phyloP scores from a whole-genome alignment of 2,329 filamentous ascomycete species.

The Monosporascus sp. region DNA sequence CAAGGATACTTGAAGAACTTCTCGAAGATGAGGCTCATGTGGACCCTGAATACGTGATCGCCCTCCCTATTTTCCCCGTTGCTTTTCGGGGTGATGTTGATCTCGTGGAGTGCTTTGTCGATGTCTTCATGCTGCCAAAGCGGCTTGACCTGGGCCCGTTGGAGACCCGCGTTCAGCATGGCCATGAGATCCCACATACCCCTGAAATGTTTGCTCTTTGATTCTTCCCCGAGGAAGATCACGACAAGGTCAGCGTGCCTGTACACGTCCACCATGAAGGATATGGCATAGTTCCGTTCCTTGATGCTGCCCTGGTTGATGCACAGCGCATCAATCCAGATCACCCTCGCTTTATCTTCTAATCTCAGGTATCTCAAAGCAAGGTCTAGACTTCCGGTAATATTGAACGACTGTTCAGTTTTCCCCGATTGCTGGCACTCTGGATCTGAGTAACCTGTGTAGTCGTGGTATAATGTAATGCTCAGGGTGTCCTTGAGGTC shows the following conservation, averaged over 20 bases:
- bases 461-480: constrained; percentile 1
- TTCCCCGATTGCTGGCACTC: background rate
- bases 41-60: background rate
- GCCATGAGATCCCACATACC: constrained; percentile 2
- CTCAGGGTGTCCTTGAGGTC: background rate
- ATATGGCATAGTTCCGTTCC: constrained; percentile 3
- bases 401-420: constrained; percentile 1
- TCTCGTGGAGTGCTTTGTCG: background rate
- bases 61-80: background rate
- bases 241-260: background rate
- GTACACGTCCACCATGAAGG: constrained; percentile 2
- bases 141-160: background rate
- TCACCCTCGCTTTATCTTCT: background rate
- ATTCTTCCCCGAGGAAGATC: constrained; percentile 1
- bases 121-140: constrained; percentile 1
- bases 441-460: background rate
- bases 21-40: background rate
- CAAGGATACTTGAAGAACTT: constrained; percentile 2
- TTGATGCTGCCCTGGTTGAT: constrained; percentile 4
- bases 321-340: constrained; percentile 4
- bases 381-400: background rate
- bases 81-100: background rate
- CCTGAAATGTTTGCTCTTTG: background rate
- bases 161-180: background rate
- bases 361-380: constrained; percentile 1